Conservation (phyloP, 495 filamentous ascomycete species). For the Schizothecium vesticola region DNA sequence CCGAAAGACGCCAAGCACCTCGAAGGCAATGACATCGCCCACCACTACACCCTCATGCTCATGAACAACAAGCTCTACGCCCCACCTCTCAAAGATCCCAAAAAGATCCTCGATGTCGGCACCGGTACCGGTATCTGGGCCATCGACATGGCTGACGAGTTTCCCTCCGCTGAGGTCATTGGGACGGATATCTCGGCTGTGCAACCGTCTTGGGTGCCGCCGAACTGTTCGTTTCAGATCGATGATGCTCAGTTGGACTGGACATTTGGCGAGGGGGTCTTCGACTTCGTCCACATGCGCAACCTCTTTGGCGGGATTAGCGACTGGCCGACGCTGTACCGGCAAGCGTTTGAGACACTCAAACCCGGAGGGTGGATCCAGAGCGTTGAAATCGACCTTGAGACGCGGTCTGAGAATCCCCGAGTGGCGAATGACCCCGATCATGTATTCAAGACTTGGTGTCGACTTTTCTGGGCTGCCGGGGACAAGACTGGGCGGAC, state of each 20-base stretch:
- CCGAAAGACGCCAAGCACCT: conserved; percentile 25
- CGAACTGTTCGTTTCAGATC: conserved; percentile 50
- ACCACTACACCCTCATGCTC: conserved; percentile 20
- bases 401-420: background rate
- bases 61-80: conserved; percentile 50
- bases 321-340: conserved; percentile 1
- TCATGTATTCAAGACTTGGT: conserved; percentile 11
- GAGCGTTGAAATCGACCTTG: conserved; percentile 2
- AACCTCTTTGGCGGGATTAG: background rate
- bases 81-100: background rate
- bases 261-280: background rate
- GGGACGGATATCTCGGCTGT: conserved; percentile 52
- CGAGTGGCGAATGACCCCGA: background rate
- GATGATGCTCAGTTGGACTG: conserved; percentile 35
- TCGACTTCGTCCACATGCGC: conserved; percentile 1
- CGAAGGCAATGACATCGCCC: conserved; percentile 22
- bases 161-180: no score
- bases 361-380: conserved; percentile 12
- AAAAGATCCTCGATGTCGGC: no score
- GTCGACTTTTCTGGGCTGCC: conserved; percentile 4
- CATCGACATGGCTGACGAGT: no score
- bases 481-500: conserved; percentile 8
- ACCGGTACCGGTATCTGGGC: no score
- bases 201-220: conserved; percentile 43
- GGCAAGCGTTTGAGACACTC: background rate